A percentile compares a stretch with the other conserved stretches of the same genome.
Evolutionary conservation across 1,139 yeast species (phyloP).

Genomic region (Blastobotrys buckinghamii): DNA sequence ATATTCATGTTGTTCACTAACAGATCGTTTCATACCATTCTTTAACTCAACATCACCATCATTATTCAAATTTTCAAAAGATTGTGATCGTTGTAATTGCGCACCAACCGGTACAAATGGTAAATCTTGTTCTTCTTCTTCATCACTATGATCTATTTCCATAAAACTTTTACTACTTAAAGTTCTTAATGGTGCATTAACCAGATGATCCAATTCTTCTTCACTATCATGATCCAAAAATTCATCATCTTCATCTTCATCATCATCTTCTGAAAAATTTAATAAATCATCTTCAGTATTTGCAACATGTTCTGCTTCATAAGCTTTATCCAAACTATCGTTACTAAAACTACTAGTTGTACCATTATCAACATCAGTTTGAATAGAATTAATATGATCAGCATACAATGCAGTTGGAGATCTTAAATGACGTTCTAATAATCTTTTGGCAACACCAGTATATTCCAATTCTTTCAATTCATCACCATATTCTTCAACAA

Average conservation of each 20-base stretch:
- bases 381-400: conserved; percentile 10
- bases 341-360: background rate
- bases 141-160: background rate
- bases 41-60: background rate
- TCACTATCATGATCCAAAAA: background rate
- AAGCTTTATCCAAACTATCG: background rate
- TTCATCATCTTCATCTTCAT: background rate
- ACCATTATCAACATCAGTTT: conserved; percentile 9
- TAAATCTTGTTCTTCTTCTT: conserved; percentile 1
- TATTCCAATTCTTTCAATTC: conserved; percentile 37
- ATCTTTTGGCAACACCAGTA: conserved; percentile 10
- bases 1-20: conserved; percentile 3
- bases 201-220: background rate
- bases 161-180: background rate
- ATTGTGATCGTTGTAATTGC: conserved; percentile 4
- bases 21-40: conserved; percentile 13
- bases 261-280: conserved; percentile 4
- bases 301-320: conserved; percentile 2
- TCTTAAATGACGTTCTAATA: conserved; percentile 9
- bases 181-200: background rate
- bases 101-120: conserved; percentile 12
- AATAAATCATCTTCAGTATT: conserved; percentile 6
- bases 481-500: conserved; percentile 41
- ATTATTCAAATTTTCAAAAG: background rate
- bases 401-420: conserved; percentile 10